phyloP scores from a whole-genome alignment of 1,139 yeast genomes.

The Geotrichum siamense region DNA sequence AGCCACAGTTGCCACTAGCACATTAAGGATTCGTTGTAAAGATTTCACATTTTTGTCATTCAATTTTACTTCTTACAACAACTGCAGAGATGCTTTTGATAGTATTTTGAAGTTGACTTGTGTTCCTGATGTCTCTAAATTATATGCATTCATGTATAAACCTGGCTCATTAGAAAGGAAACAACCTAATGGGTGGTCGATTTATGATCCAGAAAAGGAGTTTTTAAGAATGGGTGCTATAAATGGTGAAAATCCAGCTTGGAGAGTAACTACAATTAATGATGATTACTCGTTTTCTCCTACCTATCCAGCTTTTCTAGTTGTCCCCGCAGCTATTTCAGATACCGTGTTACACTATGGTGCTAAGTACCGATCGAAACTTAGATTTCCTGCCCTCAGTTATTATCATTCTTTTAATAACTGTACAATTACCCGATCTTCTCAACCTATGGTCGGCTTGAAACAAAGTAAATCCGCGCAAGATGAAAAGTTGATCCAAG shows the following conservation, averaged over 20 bases:
- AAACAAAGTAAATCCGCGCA: constrained; percentile 85
- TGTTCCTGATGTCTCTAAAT: constrained; percentile 45
- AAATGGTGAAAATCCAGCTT: constrained; percentile 32
- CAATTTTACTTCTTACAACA: constrained; percentile 54
- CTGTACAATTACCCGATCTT: constrained; percentile 77
- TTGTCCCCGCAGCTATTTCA: constrained; percentile 69
- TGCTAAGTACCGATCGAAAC: constrained; percentile 76
- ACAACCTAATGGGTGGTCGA: constrained; percentile 57
- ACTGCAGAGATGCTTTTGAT: constrained; percentile 65
- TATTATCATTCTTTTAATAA: constrained; percentile 64
- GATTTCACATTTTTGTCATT: constrained; percentile 83
- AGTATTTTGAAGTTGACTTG: constrained; percentile 63
- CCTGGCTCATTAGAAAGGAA: constrained; percentile 51
- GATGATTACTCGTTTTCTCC: constrained; percentile 57
- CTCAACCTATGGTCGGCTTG: constrained; percentile 90
- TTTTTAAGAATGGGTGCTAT: constrained; percentile 50
- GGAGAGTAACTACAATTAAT: constrained; percentile 71
- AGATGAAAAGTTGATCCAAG: constrained; percentile 75
- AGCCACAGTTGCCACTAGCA: constrained; percentile 12
- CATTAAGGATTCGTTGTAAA: constrained; percentile 64
- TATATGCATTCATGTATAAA: constrained; percentile 64
- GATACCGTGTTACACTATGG: constrained; percentile 81
- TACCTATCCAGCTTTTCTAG: constrained; percentile 62
- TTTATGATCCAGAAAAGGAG: constrained; percentile 59
- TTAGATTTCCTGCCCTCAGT: constrained; percentile 73